A percentile compares a stretch with the other conserved stretches of the same genome.
Evolutionary conservation across 1,284 basidiomycete genomes (phyloP).

Genomic region (Fomes fomentarius): DNA sequence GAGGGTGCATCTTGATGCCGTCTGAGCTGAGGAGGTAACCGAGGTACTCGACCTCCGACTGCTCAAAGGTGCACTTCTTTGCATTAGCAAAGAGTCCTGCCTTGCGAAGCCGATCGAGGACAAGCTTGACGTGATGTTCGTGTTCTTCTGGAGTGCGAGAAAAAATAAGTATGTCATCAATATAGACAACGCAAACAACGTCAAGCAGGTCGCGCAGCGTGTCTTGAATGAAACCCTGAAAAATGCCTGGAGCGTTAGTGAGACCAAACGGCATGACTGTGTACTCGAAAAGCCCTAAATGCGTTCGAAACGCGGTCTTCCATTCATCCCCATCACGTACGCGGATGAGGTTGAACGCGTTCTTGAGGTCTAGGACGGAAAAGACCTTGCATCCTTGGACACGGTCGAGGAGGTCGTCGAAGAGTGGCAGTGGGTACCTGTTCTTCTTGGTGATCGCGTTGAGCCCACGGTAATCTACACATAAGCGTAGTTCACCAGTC

Average conservation of each 20-base stretch:
- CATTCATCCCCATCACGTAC: slow-evolving; percentile 15
- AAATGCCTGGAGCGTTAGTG: slow-evolving; percentile 12
- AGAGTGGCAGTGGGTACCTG: slow-evolving; percentile 16
- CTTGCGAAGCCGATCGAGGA: slow-evolving; percentile 12
- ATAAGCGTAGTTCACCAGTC: slow-evolving; percentile 39
- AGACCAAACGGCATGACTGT: slow-evolving; percentile 22
- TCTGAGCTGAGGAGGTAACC: slow-evolving; percentile 40
- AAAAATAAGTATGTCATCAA: slow-evolving; percentile 40
- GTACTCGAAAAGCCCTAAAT: slow-evolving; percentile 21
- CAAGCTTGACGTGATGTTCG: slow-evolving; percentile 25
- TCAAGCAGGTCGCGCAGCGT: slow-evolving; percentile 43
- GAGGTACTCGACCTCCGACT: slow-evolving; percentile 41
- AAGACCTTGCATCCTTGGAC: slow-evolving; percentile 21
- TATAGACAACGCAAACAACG: slow-evolving; percentile 25
- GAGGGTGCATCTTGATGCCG: slow-evolving; percentile 42
- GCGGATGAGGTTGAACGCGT: slow-evolving; percentile 12
- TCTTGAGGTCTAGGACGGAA: slow-evolving; percentile 16
- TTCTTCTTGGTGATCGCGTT: slow-evolving; percentile 34
- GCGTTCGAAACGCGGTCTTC: slow-evolving; percentile 23
- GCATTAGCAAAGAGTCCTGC: slow-evolving; percentile 30
- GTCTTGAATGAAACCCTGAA: slow-evolving; percentile 2
- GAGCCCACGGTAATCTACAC: slow-evolving; percentile 46
- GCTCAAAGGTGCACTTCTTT: slow-evolving; percentile 44
- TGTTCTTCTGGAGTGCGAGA: slow-evolving; percentile 31
- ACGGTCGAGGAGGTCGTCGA: slow-evolving; percentile 15